Base-by-base conservation (phyloP, 1,284 basidiomycete species). In the Irpex sp. region DNA sequence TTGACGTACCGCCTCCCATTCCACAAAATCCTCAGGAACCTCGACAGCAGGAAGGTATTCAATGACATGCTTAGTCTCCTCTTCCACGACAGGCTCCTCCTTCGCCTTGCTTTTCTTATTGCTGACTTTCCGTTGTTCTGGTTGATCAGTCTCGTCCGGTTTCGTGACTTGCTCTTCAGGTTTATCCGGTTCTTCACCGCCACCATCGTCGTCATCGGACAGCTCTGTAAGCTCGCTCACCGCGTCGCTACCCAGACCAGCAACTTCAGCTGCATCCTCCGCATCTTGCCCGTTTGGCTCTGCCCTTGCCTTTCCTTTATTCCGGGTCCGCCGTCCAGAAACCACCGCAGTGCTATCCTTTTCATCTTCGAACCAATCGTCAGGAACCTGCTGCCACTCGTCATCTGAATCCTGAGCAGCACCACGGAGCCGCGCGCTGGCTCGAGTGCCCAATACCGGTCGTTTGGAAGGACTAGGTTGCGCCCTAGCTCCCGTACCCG, bases 1-100 rank as follows among this genome's bases (percentile, higher is more conserved):
- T 51, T 61, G 50, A 80, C 87, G 67, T 63, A 93, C 92, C 68
- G 89, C 89, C 76, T 94, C 91, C 93, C 93, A 94, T 72, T 92
- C 90, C 61, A 93, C 76, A 69, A 93, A 90, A 65, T 83, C 82
- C 3, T 77, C 78, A 1, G 81, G 83, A 39, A 74, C 39, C 46
- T 61, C 59, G 63, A 64, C 37, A 35, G 58, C 37, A 37, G 33
- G 53, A 21, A 21, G 13, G 35, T 55, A 35, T 35, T 55, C 33
- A 35, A 33, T 9, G 9, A 19, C 15, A 7, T 33, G 21, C 26
- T 55, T 17, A 11, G 33, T 3, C 17, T 31, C 6, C 13, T 55
- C n/a, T 9, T 31, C 53, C 7, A 33, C 9, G 8, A 15, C 53
- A 8, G 31, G 11, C 0, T 8, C 21, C 19, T 55, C 33, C 19